phyloP scores from a whole-genome alignment of 139 green algal genomes.

The Chlorella vulgaris region DNA sequence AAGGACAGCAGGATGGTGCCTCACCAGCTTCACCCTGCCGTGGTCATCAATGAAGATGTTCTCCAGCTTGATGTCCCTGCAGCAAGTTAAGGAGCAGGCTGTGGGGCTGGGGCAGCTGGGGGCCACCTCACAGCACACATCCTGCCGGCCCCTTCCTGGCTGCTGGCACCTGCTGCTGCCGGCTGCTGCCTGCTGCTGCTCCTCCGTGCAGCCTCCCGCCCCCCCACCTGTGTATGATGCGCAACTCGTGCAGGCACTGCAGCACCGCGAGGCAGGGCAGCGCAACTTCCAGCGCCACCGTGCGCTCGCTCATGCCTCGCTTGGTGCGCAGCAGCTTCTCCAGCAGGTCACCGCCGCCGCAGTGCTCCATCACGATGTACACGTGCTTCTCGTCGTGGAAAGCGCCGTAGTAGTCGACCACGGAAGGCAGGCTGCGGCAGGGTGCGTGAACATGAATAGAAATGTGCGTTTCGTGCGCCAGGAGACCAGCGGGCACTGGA shows the following conservation, averaged over 20 bases:
- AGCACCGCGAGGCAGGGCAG: constrained; percentile 61
- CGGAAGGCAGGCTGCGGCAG: constrained; percentile 55
- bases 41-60: constrained; percentile 74
- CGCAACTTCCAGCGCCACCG: constrained; percentile 52
- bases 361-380: constrained; percentile 83
- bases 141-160: too few species aligned
- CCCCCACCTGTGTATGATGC: constrained; percentile 69
- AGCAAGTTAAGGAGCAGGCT: background rate
- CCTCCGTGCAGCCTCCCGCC: too few species aligned
- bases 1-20: constrained; percentile 6
- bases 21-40: constrained; percentile 55
- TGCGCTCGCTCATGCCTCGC: constrained; percentile 62
- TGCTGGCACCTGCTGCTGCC: too few species aligned
- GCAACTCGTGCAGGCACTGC: constrained; percentile 55
- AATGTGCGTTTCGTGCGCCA: too few species aligned
- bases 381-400: constrained; percentile 69
- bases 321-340: constrained; percentile 67
- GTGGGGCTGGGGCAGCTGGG: too few species aligned
- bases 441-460: too few species aligned
- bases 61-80: constrained; percentile 81
- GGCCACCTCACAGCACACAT: too few species aligned
- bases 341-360: constrained; percentile 63
- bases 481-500: too few species aligned
- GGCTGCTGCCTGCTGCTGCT: too few species aligned
- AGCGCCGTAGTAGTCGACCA: constrained; percentile 56